These are phyloP conservation scores for Starmerella apicola DNA, from an alignment of 805 yeast species.

Conservation along the genomic window DNA sequence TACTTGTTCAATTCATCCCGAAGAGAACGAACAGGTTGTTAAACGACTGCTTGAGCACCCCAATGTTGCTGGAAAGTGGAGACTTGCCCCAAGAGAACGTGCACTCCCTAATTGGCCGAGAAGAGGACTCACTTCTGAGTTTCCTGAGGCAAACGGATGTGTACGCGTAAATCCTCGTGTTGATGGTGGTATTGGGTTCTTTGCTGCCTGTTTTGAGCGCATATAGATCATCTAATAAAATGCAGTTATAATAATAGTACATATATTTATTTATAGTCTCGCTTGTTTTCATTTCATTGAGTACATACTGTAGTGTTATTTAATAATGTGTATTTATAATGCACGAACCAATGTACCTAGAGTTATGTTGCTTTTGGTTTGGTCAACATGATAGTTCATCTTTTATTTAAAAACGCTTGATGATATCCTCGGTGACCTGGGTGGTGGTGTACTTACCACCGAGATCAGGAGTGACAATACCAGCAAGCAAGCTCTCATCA, in stretches of 20 bases:
- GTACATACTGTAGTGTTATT: neutral
- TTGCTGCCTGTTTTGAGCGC: conserved; percentile 82
- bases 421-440: conserved; percentile 74
- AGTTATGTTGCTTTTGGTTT: too few relatives aligned
- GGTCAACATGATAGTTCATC: too few relatives aligned
- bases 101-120: conserved; percentile 80
- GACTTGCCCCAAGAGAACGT: conserved; percentile 40
- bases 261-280: neutral
- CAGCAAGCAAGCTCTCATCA: conserved; percentile 78
- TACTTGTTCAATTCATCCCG: conserved; percentile 88
- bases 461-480: conserved; percentile 79
- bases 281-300: neutral
- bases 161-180: conserved; percentile 71
- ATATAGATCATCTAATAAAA: too few relatives aligned
- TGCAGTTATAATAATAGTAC: too few relatives aligned
- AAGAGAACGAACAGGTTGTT: conserved; percentile 90
- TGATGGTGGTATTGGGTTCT: conserved; percentile 98
- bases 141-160: conserved; percentile 51
- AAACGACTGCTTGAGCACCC: conserved; percentile 58
- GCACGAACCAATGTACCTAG: too few relatives aligned
- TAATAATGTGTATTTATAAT: too few relatives aligned
- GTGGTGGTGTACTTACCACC: conserved; percentile 85
- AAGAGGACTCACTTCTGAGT: conserved; percentile 66
- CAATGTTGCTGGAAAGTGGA: conserved; percentile 57
- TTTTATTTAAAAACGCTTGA: conserved; percentile 33